Evolutionary conservation across 371 early-diverging fungal genomes (phyloP).

Genomic region (Apophysomyces ossiformis): DNA sequence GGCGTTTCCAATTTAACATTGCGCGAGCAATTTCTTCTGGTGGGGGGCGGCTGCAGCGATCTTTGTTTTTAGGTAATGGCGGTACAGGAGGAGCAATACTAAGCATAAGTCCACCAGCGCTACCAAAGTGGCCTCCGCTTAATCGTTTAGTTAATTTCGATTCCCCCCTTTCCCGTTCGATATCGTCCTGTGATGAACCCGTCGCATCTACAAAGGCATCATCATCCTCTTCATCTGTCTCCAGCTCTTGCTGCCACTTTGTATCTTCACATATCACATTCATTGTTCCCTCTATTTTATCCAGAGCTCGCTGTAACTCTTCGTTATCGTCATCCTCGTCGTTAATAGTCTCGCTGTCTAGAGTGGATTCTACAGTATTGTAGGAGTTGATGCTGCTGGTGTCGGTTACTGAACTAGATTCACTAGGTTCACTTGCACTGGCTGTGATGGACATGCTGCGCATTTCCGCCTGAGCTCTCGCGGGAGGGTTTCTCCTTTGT

Average conservation of each 20-base stretch:
- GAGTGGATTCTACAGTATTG: constrained; percentile 1
- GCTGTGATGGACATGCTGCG: neutral
- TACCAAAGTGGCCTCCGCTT: constrained; percentile 55
- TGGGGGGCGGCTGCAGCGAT: constrained; percentile 30
- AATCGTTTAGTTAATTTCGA: constrained; percentile 45
- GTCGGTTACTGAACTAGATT: constrained; percentile 6
- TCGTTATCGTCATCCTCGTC: neutral
- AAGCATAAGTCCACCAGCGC: constrained; percentile 51
- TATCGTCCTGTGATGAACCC: constrained; percentile 39
- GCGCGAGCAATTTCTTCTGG: constrained; percentile 43
- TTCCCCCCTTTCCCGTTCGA: constrained; percentile 43
- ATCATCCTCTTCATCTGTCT: constrained; percentile 29
- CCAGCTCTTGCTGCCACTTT: neutral
- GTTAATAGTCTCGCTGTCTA: neutral
- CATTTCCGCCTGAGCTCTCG: neutral
- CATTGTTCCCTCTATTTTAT: constrained; percentile 23
- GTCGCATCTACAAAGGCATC: constrained; percentile 53
- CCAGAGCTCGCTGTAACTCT: constrained; percentile 18
- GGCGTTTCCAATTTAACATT: constrained; percentile 49
- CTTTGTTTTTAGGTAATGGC: constrained; percentile 15
- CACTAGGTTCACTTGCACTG: constrained; percentile 4
- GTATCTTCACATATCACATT: constrained; percentile 14
- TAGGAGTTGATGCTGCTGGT: constrained; percentile 5
- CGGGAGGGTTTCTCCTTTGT: constrained; percentile 18
- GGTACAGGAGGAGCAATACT: constrained; percentile 26